Conservation (phyloP, 2,329 filamentous ascomycete genomes). For the Shiraia sp. region DNA sequence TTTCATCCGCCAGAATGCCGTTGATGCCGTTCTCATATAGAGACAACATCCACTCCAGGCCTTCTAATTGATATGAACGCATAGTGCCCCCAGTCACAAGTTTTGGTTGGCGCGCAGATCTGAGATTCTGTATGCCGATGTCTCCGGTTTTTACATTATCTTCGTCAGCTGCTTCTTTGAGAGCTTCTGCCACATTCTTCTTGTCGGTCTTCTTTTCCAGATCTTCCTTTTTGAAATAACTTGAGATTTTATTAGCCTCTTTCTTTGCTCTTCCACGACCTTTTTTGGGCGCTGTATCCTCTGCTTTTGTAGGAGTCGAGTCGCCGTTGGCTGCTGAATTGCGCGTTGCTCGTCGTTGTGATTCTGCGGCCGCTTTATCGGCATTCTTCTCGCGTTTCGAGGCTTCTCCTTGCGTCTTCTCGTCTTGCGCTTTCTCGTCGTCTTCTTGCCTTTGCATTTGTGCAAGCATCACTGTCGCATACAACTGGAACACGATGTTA, state of each 20-base stretch:
- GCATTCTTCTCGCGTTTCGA: constrained; percentile 53
- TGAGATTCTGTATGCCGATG: constrained; percentile 68
- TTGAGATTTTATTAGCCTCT: constrained; percentile 55
- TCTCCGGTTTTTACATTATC: constrained; percentile 62
- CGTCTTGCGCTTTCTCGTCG: constrained; percentile 50
- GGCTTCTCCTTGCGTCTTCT: constrained; percentile 50
- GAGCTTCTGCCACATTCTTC: constrained; percentile 59
- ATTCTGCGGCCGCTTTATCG: constrained; percentile 50
- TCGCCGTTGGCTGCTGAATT: constrained; percentile 27
- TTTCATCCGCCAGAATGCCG: constrained; percentile 90
- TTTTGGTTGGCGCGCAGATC: constrained; percentile 83
- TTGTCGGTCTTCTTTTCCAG: constrained; percentile 58
- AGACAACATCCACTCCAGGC: constrained; percentile 86
- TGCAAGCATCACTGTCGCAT: constrained; percentile 56
- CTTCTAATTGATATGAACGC: constrained; percentile 92
- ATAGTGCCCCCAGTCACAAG: constrained; percentile 86
- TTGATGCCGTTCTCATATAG: constrained; percentile 89
- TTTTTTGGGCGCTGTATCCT: constrained; percentile 24
- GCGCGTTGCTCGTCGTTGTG: constrained; percentile 53
- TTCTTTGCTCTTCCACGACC: constrained; percentile 47
- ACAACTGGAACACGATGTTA: constrained; percentile 39
- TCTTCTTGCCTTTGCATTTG: constrained; percentile 59
- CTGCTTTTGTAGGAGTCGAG: constrained; percentile 15
- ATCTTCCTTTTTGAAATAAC: constrained; percentile 65
- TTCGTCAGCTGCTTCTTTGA: constrained; percentile 62